Percentiles rank a stretch among this genome's conserved stretches.
phyloP scores from a whole-genome alignment of 805 yeast genomes.

The Barnettozyma californica region DNA sequence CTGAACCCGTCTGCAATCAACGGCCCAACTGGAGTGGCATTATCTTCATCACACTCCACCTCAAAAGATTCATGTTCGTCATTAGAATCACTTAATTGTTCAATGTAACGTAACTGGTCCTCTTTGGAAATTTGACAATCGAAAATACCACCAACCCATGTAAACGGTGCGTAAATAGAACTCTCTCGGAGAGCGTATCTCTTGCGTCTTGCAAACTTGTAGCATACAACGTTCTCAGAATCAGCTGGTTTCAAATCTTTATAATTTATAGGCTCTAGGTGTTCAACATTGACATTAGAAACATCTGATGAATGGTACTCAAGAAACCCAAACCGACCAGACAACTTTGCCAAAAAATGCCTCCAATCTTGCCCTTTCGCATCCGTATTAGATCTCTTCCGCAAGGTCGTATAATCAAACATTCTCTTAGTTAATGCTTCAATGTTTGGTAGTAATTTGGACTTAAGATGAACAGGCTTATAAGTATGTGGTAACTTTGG shows the following conservation, averaged over 20 bases:
- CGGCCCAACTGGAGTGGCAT: slow-evolving; percentile 46
- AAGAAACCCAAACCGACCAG: slow-evolving; percentile 11
- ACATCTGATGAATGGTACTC: slow-evolving; percentile 14
- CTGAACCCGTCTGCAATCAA: slow-evolving; percentile 52
- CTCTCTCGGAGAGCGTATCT: slow-evolving; percentile 42
- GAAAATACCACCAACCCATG: slow-evolving; percentile 62
- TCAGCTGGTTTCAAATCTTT: slow-evolving; percentile 14
- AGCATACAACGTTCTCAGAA: slow-evolving; percentile 35
- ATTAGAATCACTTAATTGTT: slow-evolving; percentile 9
- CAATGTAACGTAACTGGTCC: slow-evolving; percentile 23
- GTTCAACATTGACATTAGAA: slow-evolving; percentile 12
- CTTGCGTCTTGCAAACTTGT: slow-evolving; percentile 53
- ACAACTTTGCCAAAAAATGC: background rate
- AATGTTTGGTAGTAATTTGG: background rate
- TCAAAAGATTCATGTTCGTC: slow-evolving; percentile 15
- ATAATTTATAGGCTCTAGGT: slow-evolving; percentile 9
- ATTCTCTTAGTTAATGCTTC: background rate
- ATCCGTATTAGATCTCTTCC: background rate
- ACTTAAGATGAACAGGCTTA: background rate
- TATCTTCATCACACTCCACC: slow-evolving; percentile 31
- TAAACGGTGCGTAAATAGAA: slow-evolving; percentile 47
- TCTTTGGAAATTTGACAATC: slow-evolving; percentile 38
- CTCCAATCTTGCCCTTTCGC: slow-evolving; percentile 4
- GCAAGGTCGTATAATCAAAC: background rate
- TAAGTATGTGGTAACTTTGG: slow-evolving; percentile 4